phyloP scores from a whole-genome alignment of 148 eudicot species.

The Rhododendron ovatum region DNA sequence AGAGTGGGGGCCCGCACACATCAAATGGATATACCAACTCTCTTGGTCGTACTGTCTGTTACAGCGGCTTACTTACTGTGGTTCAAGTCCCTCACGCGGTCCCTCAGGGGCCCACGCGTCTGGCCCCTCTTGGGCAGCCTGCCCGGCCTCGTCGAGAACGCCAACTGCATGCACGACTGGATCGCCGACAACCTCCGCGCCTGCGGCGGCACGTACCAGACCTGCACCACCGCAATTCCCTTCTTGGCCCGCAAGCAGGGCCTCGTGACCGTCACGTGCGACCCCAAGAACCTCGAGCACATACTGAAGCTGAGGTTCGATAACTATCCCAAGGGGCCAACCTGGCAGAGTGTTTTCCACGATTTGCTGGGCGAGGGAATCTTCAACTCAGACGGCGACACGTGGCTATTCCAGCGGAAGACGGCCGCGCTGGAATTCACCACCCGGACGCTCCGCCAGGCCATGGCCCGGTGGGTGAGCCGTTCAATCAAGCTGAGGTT shows the following conservation, averaged over 20 bases:
- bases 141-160: slow-evolving; percentile 65
- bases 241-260: slow-evolving; percentile 68
- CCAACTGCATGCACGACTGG: slow-evolving; percentile 78
- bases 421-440: slow-evolving; percentile 96
- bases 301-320: slow-evolving; percentile 72
- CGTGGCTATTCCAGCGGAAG: slow-evolving; percentile 93
- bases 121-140: slow-evolving; percentile 88
- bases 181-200: slow-evolving; percentile 82
- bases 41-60: slow-evolving; percentile 29
- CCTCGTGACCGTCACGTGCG: slow-evolving; percentile 95
- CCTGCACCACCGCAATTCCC: slow-evolving; percentile 63
- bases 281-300: slow-evolving; percentile 80
- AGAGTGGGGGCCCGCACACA: not conserved
- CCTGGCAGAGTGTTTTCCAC: slow-evolving; percentile 90
- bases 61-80: slow-evolving; percentile 53
- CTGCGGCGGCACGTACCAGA: slow-evolving; percentile 87
- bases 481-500: slow-evolving; percentile 66
- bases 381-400: slow-evolving; percentile 87
- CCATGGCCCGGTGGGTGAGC: slow-evolving; percentile 95
- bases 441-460: slow-evolving; percentile 80
- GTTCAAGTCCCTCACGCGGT: slow-evolving; percentile 49
- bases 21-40: slow-evolving; percentile 52
- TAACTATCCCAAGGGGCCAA: slow-evolving; percentile 95
- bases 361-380: slow-evolving; percentile 83
- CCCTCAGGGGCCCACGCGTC: slow-evolving; percentile 62